Evolutionary conservation across 805 yeast species (phyloP).

Genomic region (Lipomyces spencermartinsiae): DNA sequence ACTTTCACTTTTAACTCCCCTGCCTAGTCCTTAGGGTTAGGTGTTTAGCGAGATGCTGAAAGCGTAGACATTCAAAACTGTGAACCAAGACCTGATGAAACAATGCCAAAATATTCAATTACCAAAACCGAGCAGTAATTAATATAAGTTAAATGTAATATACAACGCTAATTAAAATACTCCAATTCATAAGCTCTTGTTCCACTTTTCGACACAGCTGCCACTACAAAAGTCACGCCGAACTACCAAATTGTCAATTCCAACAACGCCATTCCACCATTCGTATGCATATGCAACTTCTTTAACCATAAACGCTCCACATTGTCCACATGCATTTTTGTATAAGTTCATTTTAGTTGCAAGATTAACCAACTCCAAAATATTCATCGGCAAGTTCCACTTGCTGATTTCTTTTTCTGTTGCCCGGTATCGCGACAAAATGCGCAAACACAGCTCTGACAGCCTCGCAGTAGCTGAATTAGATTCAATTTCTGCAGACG

Average conservation of each 20-base stretch:
- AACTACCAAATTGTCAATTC: conserved; percentile 33
- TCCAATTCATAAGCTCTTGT: not conserved
- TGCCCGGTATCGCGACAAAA: conserved; percentile 36
- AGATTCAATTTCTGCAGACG: conserved; percentile 1
- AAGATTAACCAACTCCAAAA: conserved; percentile 14
- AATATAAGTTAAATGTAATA: not conserved
- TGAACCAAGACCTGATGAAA: no score
- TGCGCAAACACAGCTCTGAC: conserved; percentile 38
- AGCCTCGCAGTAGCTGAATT: conserved; percentile 6
- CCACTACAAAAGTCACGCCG: conserved; percentile 40
- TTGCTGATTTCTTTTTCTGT: conserved; percentile 32
- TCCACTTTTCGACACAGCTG: conserved; percentile 29
- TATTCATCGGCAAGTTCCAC: conserved; percentile 38
- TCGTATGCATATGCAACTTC: conserved; percentile 43
- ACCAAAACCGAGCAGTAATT: not conserved
- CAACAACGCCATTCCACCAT: conserved; percentile 46
- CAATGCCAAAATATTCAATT: not conserved
- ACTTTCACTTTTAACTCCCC: no score
- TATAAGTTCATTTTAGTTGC: conserved; percentile 37
- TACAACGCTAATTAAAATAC: not conserved
- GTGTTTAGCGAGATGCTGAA: no score
- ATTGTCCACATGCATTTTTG: conserved; percentile 44
- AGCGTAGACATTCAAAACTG: no score
- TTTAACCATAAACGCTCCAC: conserved; percentile 40
- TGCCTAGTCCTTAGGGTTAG: no score